Percentiles rank a stretch among this genome's conserved stretches.
Conservation (phyloP, 139 green algal genomes). For the Tetradesmus obliquus region DNA sequence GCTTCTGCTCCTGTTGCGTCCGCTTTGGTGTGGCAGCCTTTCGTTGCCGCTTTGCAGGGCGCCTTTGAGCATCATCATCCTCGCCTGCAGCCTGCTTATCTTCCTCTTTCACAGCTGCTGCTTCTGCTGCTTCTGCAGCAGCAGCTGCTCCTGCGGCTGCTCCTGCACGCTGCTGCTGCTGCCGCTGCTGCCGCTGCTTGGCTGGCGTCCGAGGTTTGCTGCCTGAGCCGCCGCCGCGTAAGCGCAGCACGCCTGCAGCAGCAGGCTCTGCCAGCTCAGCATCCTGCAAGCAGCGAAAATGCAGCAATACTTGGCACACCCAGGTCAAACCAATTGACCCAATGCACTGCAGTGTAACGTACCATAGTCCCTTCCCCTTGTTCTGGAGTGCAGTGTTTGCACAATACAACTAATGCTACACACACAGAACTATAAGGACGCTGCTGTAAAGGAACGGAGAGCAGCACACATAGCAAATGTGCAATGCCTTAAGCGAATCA, state of each 20-base stretch:
- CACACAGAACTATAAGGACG: too few relatives aligned
- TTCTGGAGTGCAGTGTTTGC: too few relatives aligned
- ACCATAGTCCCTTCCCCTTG: too few relatives aligned
- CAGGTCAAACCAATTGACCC: too few relatives aligned
- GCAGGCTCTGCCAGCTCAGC: conserved; percentile 17
- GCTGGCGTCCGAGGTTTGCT: neutral
- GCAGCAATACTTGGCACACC: neutral
- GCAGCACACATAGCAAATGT: neutral
- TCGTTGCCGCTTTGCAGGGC: neutral
- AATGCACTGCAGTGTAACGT: too few relatives aligned
- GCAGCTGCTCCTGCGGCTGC: neutral
- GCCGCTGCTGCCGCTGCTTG: neutral
- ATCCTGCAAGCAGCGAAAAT: neutral
- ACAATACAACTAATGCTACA: too few relatives aligned
- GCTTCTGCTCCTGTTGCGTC: neutral
- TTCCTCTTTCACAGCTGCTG: neutral
- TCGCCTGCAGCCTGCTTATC: neutral
- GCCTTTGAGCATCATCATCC: neutral
- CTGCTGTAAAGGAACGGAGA: neutral
- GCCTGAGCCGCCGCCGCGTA: neutral
- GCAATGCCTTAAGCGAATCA: neutral
- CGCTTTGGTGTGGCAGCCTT: neutral
- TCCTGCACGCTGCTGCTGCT: neutral
- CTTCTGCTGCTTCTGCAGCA: neutral
- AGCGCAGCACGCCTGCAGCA: neutral